phyloP scores from a whole-genome alignment of 768 basidiomycete species.

The Amylocystis lapponica region DNA sequence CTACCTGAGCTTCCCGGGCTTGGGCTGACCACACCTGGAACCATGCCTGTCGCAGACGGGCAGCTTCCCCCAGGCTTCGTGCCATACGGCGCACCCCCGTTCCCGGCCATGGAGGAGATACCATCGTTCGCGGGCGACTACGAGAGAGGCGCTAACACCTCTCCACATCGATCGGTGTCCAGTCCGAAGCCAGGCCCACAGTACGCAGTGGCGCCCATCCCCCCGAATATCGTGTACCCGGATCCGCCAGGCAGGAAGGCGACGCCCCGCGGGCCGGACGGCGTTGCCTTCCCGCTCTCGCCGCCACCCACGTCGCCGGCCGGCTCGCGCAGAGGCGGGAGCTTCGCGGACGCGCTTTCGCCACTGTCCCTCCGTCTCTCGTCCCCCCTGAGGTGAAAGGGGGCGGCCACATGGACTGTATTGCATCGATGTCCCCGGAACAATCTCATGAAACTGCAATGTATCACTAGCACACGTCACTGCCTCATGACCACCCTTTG shows the following conservation, averaged over 20 bases:
- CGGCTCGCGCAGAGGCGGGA: not conserved
- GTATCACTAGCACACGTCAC: no score
- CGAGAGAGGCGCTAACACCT: slow-evolving; percentile 1
- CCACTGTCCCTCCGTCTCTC: slow-evolving; percentile 8
- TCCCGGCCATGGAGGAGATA: not conserved
- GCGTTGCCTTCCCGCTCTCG: not conserved
- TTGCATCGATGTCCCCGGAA: no score
- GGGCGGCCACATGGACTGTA: no score
- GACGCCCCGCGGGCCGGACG: not conserved
- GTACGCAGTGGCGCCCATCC: slow-evolving; percentile 13
- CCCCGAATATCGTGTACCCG: slow-evolving; percentile 12
- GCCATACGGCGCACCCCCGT: slow-evolving; percentile 2
- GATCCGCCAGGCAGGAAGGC: slow-evolving; percentile 2
- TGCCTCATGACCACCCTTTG: no score
- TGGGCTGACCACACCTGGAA: not conserved
- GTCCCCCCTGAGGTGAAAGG: no score
- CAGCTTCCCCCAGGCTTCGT: slow-evolving; percentile 14
- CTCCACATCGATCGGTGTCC: slow-evolving; percentile 6
- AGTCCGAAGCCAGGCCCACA: slow-evolving; percentile 4
- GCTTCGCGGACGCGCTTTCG: not conserved
- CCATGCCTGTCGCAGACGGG: slow-evolving; percentile 2
- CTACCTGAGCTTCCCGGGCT: slow-evolving; percentile 3
- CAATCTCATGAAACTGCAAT: no score
- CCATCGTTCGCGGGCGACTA: not conserved
- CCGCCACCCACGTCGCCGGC: not conserved